Evolutionary conservation across 495 filamentous ascomycete species (phyloP), one percentile per base, ranked within the genome.

Genomic region (Entonaema liquescens): DNA sequence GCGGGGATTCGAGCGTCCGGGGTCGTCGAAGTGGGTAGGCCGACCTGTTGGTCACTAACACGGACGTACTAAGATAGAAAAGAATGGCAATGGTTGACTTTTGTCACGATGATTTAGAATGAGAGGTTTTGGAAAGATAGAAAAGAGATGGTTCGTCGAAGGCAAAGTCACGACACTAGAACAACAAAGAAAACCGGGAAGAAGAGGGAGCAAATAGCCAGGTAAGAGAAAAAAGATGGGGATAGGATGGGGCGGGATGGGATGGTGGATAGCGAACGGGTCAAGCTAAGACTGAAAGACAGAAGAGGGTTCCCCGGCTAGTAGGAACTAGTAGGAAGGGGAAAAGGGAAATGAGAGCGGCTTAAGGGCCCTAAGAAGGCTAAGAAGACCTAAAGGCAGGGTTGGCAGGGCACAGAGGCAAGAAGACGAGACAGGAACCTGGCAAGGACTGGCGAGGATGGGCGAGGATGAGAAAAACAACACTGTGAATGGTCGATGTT

Each of bases 1-100:
- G 70, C 71, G 75, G 75, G 75, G 73, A 77, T 74, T 70, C 58
- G 47, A 44, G 7, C 23, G 73, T 60, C 75, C 70, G 67, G 62
- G 75, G 70, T 68, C 42, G 60, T 61, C 21, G 60, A 53, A 52
- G 50, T 57, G 70, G 65, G 57, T 60, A 57, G 59, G 31, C 12
- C 38, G 19, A 53, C 61, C 56, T 62, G 36, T 26, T 65, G 59
- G 59, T 50, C 54, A 44, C 56, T 31, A 31, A 19, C 21, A 38
- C 38, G 31, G 44, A 31, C 13, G 6, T 38, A 29, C 29, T 47
- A 58, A 33, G 31, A 59, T 67, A 56, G 64, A 68, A 59, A 71
- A 56, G 64, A 68, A 52, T 53, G 61, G 56, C n/a, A 62, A 53
- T n/a, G 35, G 60, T 53, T 57, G 50, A 58, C 60, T 62, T 28